phyloP scores from a whole-genome alignment of 345 rosid species.

The Triadica sebifera region DNA sequence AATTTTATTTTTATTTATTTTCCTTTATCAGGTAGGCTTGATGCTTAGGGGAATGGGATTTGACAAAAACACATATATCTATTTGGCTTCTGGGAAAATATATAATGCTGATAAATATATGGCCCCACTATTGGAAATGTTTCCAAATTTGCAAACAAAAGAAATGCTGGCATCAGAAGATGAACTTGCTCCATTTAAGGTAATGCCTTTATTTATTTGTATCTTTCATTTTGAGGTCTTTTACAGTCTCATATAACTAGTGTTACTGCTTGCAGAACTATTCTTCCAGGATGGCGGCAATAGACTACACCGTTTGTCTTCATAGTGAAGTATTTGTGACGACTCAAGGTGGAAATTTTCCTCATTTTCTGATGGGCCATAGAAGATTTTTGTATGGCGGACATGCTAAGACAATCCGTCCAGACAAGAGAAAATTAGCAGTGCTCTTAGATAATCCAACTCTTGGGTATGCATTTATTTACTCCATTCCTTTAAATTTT shows the following conservation, averaged over 20 bases:
- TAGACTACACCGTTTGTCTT: conserved; percentile 99
- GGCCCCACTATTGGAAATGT: conserved; percentile 95
- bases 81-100: conserved; percentile 92
- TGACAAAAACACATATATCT: conserved; percentile 73
- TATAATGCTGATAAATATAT: conserved; percentile 83
- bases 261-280: conserved; percentile 61
- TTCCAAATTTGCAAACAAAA: conserved; percentile 87
- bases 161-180: conserved; percentile 80
- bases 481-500: conserved; percentile 13
- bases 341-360: conserved; percentile 98
- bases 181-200: conserved; percentile 89
- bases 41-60: conserved; percentile 99
- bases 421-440: conserved; percentile 96
- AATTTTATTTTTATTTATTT: conserved; percentile 5
- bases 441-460: conserved; percentile 87
- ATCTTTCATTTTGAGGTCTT: conserved; percentile 2
- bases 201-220: conserved; percentile 27
- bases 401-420: conserved; percentile 91
- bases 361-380: conserved; percentile 97
- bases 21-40: conserved; percentile 70
- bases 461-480: conserved; percentile 54
- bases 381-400: conserved; percentile 87
- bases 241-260: conserved; percentile 22
- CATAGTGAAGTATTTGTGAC: conserved; percentile 99
- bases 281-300: conserved; percentile 99